These are phyloP conservation scores for Hebeloma cylindrosporum DNA, from an alignment of 768 basidiomycete genomes.

Conservation along the genomic window DNA sequence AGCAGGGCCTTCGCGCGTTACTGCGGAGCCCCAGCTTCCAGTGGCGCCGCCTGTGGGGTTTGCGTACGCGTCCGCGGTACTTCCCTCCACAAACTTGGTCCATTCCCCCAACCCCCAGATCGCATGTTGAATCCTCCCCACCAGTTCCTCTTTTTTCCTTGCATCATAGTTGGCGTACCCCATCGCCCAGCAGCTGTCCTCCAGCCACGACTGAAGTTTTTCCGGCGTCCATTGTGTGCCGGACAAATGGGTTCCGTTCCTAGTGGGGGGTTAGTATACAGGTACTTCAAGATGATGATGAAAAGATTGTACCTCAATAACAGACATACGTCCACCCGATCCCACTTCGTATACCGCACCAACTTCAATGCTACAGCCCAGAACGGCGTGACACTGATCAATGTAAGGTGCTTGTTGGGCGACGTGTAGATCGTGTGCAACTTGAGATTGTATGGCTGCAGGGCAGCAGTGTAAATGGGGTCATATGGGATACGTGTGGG, in stretches of 20 bases:
- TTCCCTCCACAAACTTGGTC: not conserved
- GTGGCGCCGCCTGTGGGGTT: not conserved
- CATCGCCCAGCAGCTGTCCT: slow-evolving; percentile 62
- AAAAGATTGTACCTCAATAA: slow-evolving; percentile 46
- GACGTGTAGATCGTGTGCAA: slow-evolving; percentile 60
- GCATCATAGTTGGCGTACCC: slow-evolving; percentile 51
- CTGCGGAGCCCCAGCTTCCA: not conserved
- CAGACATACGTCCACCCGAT: slow-evolving; percentile 66
- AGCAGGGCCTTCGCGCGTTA: no score
- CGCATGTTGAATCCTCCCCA: slow-evolving; percentile 54
- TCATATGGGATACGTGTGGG: slow-evolving; percentile 44
- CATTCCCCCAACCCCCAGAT: slow-evolving; percentile 33
- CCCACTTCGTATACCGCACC: slow-evolving; percentile 62
- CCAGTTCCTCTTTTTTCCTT: slow-evolving; percentile 43
- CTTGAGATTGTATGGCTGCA: slow-evolving; percentile 49
- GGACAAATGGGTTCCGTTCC: slow-evolving; percentile 54
- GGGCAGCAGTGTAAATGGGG: slow-evolving; percentile 57
- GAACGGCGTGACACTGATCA: slow-evolving; percentile 65
- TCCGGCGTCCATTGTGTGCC: slow-evolving; percentile 55
- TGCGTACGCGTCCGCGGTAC: not conserved
- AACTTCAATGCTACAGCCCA: slow-evolving; percentile 77
- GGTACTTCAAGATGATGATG: not conserved
- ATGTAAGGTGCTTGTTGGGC: slow-evolving; percentile 46
- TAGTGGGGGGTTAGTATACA: slow-evolving; percentile 35
- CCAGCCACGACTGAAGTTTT: slow-evolving; percentile 57